These are phyloP conservation scores for Phoenix roebelenii DNA, from an alignment of 176 grass and related monocot genomes.

Conservation along the genomic window DNA sequence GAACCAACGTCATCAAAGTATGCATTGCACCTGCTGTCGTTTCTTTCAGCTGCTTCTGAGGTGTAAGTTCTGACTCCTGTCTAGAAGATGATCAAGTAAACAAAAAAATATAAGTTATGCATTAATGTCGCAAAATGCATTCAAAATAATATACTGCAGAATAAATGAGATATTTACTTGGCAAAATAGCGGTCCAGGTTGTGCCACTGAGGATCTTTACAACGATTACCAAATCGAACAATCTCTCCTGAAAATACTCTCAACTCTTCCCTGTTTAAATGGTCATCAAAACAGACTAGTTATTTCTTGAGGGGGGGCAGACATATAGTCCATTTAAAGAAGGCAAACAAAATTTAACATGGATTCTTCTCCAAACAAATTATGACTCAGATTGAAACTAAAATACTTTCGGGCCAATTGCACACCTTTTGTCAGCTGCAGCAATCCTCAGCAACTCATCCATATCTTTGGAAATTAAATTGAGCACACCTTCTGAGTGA, in stretches of 20 bases:
- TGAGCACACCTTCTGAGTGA: slow-evolving; percentile 61
- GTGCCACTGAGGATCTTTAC: slow-evolving; percentile 86
- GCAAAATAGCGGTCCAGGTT: slow-evolving; percentile 75
- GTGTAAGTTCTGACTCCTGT: slow-evolving; percentile 54
- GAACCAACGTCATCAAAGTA: slow-evolving; percentile 69
- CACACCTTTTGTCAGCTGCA: slow-evolving; percentile 80
- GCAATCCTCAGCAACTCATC: slow-evolving; percentile 46
- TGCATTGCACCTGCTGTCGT: slow-evolving; percentile 43
- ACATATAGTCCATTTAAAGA: not conserved
- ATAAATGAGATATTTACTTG: slow-evolving; percentile 44
- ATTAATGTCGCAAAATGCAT: not conserved
- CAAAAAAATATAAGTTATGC: slow-evolving; percentile 4
- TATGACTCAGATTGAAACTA: not conserved
- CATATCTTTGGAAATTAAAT: slow-evolving; percentile 53
- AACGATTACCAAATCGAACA: slow-evolving; percentile 79
- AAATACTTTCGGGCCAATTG: not conserved
- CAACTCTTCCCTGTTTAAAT: slow-evolving; percentile 49
- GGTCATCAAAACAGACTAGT: not conserved
- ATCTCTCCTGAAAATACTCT: slow-evolving; percentile 61
- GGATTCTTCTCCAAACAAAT: not conserved
- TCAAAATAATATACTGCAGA: not conserved
- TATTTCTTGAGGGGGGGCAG: not conserved
- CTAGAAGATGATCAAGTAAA: slow-evolving; percentile 38
- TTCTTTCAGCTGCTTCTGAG: slow-evolving; percentile 67
- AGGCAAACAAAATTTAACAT: not conserved